Evolutionary conservation across 768 basidiomycete species (phyloP).

Genomic region (Auriscalpium microsporum): DNA sequence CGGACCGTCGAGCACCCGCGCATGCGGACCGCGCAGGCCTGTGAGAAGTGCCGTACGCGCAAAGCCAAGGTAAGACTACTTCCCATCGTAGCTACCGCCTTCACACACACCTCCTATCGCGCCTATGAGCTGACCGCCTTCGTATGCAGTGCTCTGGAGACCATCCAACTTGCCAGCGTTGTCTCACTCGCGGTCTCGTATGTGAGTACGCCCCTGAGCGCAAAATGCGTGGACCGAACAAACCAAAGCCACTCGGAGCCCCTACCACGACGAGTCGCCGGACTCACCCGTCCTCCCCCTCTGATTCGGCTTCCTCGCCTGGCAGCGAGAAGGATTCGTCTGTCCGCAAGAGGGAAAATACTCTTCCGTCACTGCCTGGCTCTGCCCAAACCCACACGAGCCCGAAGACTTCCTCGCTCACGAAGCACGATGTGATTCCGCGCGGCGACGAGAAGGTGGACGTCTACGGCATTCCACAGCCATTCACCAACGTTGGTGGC

Average conservation of each 20-base stretch:
- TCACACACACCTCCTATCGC: background rate
- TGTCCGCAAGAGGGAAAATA: constrained; percentile 5
- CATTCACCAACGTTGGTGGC: background rate
- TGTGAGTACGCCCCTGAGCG: constrained; percentile 68
- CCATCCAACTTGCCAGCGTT: constrained; percentile 61
- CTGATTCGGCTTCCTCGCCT: background rate
- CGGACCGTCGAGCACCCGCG: constrained; percentile 55
- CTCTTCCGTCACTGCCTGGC: constrained; percentile 7
- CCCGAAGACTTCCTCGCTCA: background rate
- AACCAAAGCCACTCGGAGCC: constrained; percentile 28
- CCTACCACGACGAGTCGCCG: background rate
- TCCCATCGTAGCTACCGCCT: background rate
- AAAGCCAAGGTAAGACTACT: constrained; percentile 58
- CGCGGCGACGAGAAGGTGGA: background rate
- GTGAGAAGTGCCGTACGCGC: constrained; percentile 62
- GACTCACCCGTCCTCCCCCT: background rate
- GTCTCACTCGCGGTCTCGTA: constrained; percentile 43
- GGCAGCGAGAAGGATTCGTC: background rate
- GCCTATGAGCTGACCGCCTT: background rate
- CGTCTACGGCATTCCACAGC: background rate
- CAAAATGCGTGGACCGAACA: constrained; percentile 54
- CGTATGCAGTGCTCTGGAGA: constrained; percentile 57
- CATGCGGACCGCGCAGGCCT: constrained; percentile 64
- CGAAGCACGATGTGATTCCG: background rate
- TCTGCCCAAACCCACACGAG: background rate